Conservation (phyloP, 73 alveolate species). For the Tetrahymena borealis region DNA sequence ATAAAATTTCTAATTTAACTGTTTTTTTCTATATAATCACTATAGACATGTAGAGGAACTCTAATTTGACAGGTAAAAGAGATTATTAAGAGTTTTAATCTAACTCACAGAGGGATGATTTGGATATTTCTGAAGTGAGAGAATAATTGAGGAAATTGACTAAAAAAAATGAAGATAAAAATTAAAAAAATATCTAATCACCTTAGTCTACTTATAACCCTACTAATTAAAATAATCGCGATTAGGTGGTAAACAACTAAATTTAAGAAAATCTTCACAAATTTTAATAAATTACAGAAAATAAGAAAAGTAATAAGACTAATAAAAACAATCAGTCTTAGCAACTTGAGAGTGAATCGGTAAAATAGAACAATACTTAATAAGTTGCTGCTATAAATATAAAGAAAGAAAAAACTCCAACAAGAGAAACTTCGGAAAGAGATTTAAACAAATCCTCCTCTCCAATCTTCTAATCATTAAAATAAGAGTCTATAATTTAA, state of each 20-base stretch:
- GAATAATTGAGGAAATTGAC: background rate
- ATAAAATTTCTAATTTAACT: too few relatives aligned
- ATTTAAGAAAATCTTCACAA: too few relatives aligned
- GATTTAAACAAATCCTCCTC: background rate
- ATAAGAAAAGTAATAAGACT: too few relatives aligned
- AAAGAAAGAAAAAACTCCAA: background rate
- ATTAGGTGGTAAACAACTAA: too few relatives aligned
- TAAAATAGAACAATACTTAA: too few relatives aligned
- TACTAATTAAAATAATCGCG: too few relatives aligned
- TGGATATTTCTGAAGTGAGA: background rate
- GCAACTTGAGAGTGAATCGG: too few relatives aligned
- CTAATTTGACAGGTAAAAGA: background rate
- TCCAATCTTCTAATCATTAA: background rate
- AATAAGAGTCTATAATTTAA: background rate
- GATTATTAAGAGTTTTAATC: background rate
- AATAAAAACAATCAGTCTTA: too few relatives aligned
- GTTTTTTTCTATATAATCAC: background rate
- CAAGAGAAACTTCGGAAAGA: background rate
- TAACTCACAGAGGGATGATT: background rate
- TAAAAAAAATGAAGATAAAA: background rate
- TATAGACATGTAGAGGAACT: background rate
- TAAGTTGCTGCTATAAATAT: too few relatives aligned
- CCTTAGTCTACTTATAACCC: background rate
- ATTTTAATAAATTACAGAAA: too few relatives aligned
- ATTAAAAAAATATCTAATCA: background rate